Conservation (phyloP, 164 flowering plant species). For the Liquidambar formosana region DNA sequence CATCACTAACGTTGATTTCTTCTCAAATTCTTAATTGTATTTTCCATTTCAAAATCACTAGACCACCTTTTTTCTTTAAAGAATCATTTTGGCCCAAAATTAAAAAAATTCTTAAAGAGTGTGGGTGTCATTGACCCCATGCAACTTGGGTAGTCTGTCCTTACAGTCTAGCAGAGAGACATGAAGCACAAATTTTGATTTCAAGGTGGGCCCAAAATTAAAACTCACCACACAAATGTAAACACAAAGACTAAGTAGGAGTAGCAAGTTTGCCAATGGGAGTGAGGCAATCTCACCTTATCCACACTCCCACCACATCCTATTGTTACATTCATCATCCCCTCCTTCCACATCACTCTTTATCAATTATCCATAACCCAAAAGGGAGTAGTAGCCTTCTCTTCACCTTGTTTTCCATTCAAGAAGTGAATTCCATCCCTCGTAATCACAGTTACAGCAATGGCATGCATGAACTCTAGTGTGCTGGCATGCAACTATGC, state of each 20-base stretch:
- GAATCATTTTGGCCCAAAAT: too few species aligned
- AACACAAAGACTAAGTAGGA: background rate
- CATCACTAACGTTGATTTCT: too few species aligned
- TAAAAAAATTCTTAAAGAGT: too few species aligned
- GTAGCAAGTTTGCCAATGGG: slow-evolving; percentile 59
- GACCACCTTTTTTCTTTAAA: too few species aligned
- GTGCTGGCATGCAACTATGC: slow-evolving; percentile 86
- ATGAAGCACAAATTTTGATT: background rate
- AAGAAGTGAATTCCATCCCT: background rate
- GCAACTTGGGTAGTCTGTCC: too few species aligned
- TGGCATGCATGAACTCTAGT: slow-evolving; percentile 86
- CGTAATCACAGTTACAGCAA: slow-evolving; percentile 16
- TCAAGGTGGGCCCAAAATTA: slow-evolving; percentile 22
- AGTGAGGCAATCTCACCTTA: slow-evolving; percentile 94
- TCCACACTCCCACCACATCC: slow-evolving; percentile 93
- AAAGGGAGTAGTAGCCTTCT: too few species aligned
- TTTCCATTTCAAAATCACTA: too few species aligned
- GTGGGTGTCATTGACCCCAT: too few species aligned
- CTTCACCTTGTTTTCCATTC: too few species aligned
- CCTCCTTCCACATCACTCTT: slow-evolving; percentile 31
- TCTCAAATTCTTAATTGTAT: too few species aligned
- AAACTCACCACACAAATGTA: slow-evolving; percentile 17
- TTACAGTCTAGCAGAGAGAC: too few species aligned
- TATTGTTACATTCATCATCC: slow-evolving; percentile 29
- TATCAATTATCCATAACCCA: slow-evolving; percentile 18